Evolutionary conservation across 2,329 filamentous ascomycete genomes (phyloP), one percentile per base, ranked within the genome.

Genomic region (Aspergillus tubingensis): DNA sequence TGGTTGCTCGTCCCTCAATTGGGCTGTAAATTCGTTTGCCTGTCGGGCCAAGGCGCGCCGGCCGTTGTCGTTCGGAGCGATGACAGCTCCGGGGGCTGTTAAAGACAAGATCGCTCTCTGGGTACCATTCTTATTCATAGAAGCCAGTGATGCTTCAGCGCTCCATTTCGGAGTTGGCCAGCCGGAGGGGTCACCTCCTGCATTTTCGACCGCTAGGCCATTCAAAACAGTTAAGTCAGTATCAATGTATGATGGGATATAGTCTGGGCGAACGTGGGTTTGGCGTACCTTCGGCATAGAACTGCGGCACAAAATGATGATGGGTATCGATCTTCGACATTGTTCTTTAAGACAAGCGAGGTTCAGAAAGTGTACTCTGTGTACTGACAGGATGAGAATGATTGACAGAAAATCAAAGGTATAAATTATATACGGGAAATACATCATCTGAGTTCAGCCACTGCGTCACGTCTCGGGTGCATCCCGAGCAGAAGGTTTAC

Each of bases 121-220:
- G 1, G 44, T 27, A 2, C 44, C 44, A 27, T 27, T 48, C 44
- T 17, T 48, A 3, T 48, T 19, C 23, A 48, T 48, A 8, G 44
- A 48, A 8, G 49, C 41, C 50, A 49, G 17, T 21, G 52, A 41
- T 8, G 52, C 52, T 38, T 48, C 54, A 11, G 54, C 27, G 23
- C 15, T 49, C 54, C 54, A 57, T 13, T 49, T 13, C 3, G 54
- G 54, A 5, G 44, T 57, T 11, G 44, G 32, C 54, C 54, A 57
- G n/a, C 54, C 54, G 2, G 54, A 57, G 3, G 54, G 54, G 21
- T 57, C 54, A 21, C 54, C 54, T 10, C 54, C 54, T 8, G 54
- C 41, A 19, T 17, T n/a, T 7, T 57, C 41, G 5, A 57, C n/a
- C n/a, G 54, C 54, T 57, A 23, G 0, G 23, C 23, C 23, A 5